Percentiles rank a stretch among this genome's conserved stretches.
Evolutionary conservation across 2,329 filamentous ascomycete species (phyloP).

Genomic region (Endocalyx cinctus): DNA sequence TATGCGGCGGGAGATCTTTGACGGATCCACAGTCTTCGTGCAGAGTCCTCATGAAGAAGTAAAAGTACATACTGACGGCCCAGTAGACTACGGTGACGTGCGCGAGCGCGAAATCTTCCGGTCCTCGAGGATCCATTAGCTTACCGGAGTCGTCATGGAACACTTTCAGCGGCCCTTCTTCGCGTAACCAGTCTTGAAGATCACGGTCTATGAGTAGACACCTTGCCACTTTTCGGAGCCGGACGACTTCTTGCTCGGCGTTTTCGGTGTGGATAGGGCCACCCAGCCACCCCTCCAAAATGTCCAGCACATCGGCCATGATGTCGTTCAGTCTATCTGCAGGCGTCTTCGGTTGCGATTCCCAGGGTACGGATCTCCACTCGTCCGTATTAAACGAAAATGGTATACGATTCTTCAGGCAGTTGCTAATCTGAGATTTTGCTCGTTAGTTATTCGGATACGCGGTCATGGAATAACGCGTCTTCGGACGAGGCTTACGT

Average conservation of each 20-base stretch:
- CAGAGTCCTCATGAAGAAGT: too few relatives aligned
- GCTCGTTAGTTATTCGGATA: too few relatives aligned
- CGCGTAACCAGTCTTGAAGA: constrained; percentile 9
- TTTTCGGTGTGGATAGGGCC: too few relatives aligned
- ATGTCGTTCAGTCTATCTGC: constrained; percentile 28
- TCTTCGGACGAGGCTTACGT: too few relatives aligned
- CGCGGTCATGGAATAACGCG: too few relatives aligned
- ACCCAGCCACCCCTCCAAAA: constrained; percentile 18
- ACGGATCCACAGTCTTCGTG: too few relatives aligned
- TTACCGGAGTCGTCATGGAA: constrained; percentile 8
- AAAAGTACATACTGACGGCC: constrained; percentile 6
- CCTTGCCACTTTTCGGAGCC: constrained; percentile 1
- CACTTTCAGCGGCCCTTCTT: constrained; percentile 4
- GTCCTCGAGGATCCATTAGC: not conserved
- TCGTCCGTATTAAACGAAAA: constrained; percentile 22
- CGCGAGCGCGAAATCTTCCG: constrained; percentile 8
- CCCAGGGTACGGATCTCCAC: constrained; percentile 31
- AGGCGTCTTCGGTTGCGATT: constrained; percentile 20
- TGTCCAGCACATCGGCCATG: constrained; percentile 24
- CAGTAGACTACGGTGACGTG: constrained; percentile 13
- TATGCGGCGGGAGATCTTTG: constrained; percentile 3
- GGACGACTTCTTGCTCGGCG: not conserved
- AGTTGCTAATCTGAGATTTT: too few relatives aligned
- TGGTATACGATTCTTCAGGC: constrained; percentile 15
- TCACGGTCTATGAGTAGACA: constrained; percentile 7